phyloP scores from a whole-genome alignment of 1,284 basidiomycete species.

The Caloboletus firmus region DNA sequence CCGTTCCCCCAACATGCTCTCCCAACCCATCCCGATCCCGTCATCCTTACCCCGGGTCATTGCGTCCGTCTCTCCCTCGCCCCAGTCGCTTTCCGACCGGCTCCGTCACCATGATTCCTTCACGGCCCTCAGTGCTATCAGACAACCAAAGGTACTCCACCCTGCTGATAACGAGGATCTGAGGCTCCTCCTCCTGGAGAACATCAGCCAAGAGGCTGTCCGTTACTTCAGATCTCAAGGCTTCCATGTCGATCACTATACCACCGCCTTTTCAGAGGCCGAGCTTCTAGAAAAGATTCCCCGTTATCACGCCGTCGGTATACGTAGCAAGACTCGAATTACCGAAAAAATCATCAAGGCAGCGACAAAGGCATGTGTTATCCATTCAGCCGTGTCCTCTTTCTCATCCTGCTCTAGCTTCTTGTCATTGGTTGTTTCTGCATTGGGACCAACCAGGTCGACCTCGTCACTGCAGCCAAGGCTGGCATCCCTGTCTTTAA shows the following conservation, averaged over 20 bases:
- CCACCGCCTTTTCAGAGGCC: conserved; percentile 86
- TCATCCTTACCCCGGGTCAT: conserved; percentile 38
- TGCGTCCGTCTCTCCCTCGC: conserved; percentile 49
- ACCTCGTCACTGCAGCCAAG: conserved; percentile 80
- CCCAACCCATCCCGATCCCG: conserved; percentile 43
- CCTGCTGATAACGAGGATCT: conserved; percentile 77
- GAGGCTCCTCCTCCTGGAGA: conserved; percentile 86
- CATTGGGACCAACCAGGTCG: conserved; percentile 99
- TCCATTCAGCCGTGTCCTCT: neutral
- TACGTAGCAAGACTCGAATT: conserved; percentile 96
- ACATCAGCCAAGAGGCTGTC: conserved; percentile 93
- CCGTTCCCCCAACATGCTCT: conserved; percentile 20
- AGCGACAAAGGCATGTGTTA: conserved; percentile 64
- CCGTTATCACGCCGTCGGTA: conserved; percentile 92
- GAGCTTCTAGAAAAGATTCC: conserved; percentile 89
- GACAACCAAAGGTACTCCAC: conserved; percentile 68
- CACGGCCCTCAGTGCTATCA: conserved; percentile 34
- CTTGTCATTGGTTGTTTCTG: conserved; percentile 99
- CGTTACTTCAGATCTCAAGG: conserved; percentile 80
- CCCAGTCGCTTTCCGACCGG: conserved; percentile 45
- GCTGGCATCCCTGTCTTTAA: conserved; percentile 99
- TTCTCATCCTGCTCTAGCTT: conserved; percentile 53
- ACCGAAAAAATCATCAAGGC: conserved; percentile 88
- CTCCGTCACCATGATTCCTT: conserved; percentile 38
- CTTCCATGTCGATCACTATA: conserved; percentile 90